Evolutionary conservation across 116 monocot species (phyloP), one percentile per base, ranked within the genome.

Genomic region (Iris pallida): DNA sequence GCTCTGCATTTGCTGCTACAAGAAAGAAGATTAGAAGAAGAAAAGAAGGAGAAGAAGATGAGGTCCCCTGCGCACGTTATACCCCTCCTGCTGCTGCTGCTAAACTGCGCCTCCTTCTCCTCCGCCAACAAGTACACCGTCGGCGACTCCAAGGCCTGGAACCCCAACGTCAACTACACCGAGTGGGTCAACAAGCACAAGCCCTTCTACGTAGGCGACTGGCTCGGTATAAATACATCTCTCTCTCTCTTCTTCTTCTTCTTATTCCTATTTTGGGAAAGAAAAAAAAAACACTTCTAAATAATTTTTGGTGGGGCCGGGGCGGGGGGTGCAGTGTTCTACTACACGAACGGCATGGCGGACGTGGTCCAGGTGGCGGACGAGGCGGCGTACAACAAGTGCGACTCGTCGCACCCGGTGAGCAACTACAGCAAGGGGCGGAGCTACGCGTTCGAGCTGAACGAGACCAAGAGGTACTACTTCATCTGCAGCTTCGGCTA

Each of bases 401-500:
- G 97, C 79, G 76, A 83, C 69, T 77, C 89, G 7, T 81, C 89
- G 42, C 64, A 81, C 53, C 86, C 92, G 8, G 85, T 97, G 61
- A 70, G 77, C 14, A 97, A 90, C 79, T 92, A 87, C 83, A 89
- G 88, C 81, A 87, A 85, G 69, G 97, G 97, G 4, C 68, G 85
- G 14, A 85, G 81, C 83, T 97, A 80, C 74, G 92, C 92, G 14
- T 92, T 89, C 76, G 68, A 83, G 76, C 86, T 97, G 62, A 92
- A 92, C 82, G 63, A 97, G 56, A 86, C 97, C 40, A 81, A 82
- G 53, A 55, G 55, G 8, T 97, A 85, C 79, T 97, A 92, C 80
- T 97, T 97, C 75, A 90, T 97, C 64, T 92, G 97, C 75, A 97
- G 97, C 73, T 80, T 53, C 52, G 97, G 97, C 8, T 86, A 85